phyloP scores from a whole-genome alignment of 495 filamentous ascomycete genomes.

The Podospora didyma region DNA sequence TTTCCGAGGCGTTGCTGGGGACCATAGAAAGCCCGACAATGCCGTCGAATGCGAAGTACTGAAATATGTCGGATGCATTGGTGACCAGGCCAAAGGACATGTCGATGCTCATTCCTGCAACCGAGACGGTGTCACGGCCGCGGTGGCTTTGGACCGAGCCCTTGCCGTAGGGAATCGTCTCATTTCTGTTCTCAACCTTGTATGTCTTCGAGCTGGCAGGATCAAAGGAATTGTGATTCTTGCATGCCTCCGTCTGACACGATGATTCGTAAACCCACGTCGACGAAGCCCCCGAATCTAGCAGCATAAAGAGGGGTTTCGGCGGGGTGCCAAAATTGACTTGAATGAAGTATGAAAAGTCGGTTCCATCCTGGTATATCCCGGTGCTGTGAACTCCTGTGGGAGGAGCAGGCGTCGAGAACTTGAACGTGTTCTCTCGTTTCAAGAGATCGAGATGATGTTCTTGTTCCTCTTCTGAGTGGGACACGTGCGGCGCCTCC shows the following conservation, averaged over 20 bases:
- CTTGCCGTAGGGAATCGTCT: slow-evolving; percentile 65
- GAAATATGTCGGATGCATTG: slow-evolving; percentile 63
- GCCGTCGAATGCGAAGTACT: slow-evolving; percentile 77
- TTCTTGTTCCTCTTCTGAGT: neutral
- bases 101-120: slow-evolving; percentile 59
- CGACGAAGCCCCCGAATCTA: slow-evolving; percentile 75
- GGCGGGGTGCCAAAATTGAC: slow-evolving; percentile 62
- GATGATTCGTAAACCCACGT: slow-evolving; percentile 72
- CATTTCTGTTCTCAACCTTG: slow-evolving; percentile 41
- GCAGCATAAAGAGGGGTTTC: slow-evolving; percentile 64
- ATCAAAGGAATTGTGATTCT: slow-evolving; percentile 63
- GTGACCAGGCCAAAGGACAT: slow-evolving; percentile 68
- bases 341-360: slow-evolving; percentile 72
- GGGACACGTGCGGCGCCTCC: slow-evolving; percentile 1
- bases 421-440: slow-evolving; percentile 49
- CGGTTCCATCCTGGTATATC: slow-evolving; percentile 69
- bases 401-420: slow-evolving; percentile 53
- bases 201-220: slow-evolving; percentile 55
- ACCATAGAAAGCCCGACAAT: slow-evolving; percentile 71
- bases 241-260: slow-evolving; percentile 60
- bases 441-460: slow-evolving; percentile 21
- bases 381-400: slow-evolving; percentile 54
- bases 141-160: slow-evolving; percentile 62
- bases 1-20: slow-evolving; percentile 46
- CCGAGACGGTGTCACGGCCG: slow-evolving; percentile 57